Percentiles rank a stretch among this genome's conserved stretches.
Evolutionary conservation across 768 basidiomycete genomes (phyloP).

Genomic region (Mycena rebaudengoi): DNA sequence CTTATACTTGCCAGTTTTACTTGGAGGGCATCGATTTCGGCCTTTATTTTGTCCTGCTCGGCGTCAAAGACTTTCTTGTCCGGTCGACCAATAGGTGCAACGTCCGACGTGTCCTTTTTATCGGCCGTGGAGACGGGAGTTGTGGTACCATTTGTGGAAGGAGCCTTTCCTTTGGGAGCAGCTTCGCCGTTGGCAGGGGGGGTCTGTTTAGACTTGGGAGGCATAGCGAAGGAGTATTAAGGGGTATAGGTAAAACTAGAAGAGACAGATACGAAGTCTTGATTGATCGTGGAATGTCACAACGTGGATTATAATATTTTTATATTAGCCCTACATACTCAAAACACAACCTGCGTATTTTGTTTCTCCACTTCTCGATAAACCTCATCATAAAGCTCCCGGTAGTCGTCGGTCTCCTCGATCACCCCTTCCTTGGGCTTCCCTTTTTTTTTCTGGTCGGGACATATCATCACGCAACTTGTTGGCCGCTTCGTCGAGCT

Average conservation of each 20-base stretch:
- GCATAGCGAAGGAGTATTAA: slow-evolving; percentile 45
- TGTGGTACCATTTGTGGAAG: slow-evolving; percentile 56
- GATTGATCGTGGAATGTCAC: slow-evolving; percentile 25
- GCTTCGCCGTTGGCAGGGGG: slow-evolving; percentile 51
- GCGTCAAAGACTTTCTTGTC: slow-evolving; percentile 87
- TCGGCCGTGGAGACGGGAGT: slow-evolving; percentile 53
- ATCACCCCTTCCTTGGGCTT: slow-evolving; percentile 67
- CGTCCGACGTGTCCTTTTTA: slow-evolving; percentile 55
- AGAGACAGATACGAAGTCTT: slow-evolving; percentile 25
- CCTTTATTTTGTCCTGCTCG: slow-evolving; percentile 85
- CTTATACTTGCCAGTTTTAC: slow-evolving; percentile 74
- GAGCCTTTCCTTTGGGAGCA: slow-evolving; percentile 51
- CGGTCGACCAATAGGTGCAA: slow-evolving; percentile 64
- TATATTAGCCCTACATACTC: slow-evolving; percentile 34
- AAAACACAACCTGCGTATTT: slow-evolving; percentile 75
- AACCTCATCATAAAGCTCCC: slow-evolving; percentile 87
- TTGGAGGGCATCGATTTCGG: slow-evolving; percentile 86
- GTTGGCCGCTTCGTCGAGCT: slow-evolving; percentile 98
- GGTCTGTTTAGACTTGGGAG: slow-evolving; percentile 64
- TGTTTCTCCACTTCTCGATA: slow-evolving; percentile 85
- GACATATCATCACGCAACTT: slow-evolving; percentile 96
- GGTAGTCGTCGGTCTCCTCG: slow-evolving; percentile 81
- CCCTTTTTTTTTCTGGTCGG: slow-evolving; percentile 76
- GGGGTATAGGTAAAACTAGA: too few relatives aligned
- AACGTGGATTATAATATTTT: slow-evolving; percentile 19